These are phyloP conservation scores for Citrus cavaleriei DNA, from an alignment of 345 rosid species.

Conservation along the genomic window DNA sequence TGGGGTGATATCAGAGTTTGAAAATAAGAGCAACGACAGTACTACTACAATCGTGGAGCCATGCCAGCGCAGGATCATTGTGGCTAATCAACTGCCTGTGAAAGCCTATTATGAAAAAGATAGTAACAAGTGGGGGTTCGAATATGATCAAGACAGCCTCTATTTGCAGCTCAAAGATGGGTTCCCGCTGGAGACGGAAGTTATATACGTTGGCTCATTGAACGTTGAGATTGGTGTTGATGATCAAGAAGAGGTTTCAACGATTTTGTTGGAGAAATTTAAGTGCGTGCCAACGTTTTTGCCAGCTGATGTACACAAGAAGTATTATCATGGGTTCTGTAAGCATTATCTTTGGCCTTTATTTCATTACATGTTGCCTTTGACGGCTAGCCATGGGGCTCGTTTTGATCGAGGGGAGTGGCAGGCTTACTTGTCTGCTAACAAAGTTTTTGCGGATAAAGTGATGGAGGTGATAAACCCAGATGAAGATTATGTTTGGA, in stretches of 20 bases:
- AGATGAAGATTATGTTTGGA: conserved; percentile 75
- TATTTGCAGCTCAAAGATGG: conserved; percentile 63
- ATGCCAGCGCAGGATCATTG: conserved; percentile 48
- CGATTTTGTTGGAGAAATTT: conserved; percentile 41
- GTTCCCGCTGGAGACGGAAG: conserved; percentile 46
- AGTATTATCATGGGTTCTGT: conserved; percentile 79
- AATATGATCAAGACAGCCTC: conserved; percentile 55
- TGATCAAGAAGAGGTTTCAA: conserved; percentile 62
- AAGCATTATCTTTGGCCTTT: conserved; percentile 90
- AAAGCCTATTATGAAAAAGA: conserved; percentile 30
- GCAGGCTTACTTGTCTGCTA: conserved; percentile 61
- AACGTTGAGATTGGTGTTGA: conserved; percentile 45
- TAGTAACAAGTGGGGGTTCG: conserved; percentile 45
- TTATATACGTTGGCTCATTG: conserved; percentile 59
- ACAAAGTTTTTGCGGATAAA: conserved; percentile 64
- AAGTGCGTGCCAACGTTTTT: conserved; percentile 70
- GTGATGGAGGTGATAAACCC: conserved; percentile 56
- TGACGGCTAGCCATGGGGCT: conserved; percentile 46
- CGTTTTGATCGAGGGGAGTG: conserved; percentile 53
- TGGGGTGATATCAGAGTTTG: conserved; percentile 40
- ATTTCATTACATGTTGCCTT: conserved; percentile 69
- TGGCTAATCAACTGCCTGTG: conserved; percentile 69
- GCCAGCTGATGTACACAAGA: conserved; percentile 42
- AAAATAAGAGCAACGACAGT: conserved; percentile 6
- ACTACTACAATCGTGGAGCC: conserved; percentile 4